Evolutionary conservation across 140 eudicot species (phyloP), one percentile per base, ranked within the genome.

Genomic region (Erigeron philadelphicus): DNA sequence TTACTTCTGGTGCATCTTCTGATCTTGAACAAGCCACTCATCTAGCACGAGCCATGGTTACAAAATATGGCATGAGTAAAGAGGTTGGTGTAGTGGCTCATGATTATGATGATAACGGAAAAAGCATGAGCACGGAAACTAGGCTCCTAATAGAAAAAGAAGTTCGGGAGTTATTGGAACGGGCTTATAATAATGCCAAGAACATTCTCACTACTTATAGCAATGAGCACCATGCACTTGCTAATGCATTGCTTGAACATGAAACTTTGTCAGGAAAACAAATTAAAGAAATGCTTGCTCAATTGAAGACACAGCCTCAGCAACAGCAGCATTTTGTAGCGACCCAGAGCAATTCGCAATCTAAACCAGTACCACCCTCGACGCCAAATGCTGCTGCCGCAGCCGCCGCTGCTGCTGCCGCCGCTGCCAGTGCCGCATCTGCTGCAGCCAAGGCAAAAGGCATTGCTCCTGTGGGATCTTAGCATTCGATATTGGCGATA

Each of bases 111-210:
- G 97, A 93, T 25, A 74, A 87, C 1, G 99, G 99, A 8, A 87
- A 79, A 80, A 93, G 95, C 66, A 86, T 93, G 99, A 93, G 99
- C 80, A 87, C 95, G 17, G 95, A 87, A 67, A 93, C 95, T 0
- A 72, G 97, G 75, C 87, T 87, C 4, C 69, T 87, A 1, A 87
- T 93, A 0, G 99, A 93, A 62, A 76, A 87, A 63, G 99, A 93
- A 67, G 97, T 93, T 31, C 81, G 75, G 23, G 92, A 81, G 2
- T 77, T 93, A 4, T 50, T 93, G 64, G 97, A 85, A 23, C 63
- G 59, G 38, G 98, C 98, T 5, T 89, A 93, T 66, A 79, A 81
- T 60, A 93, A 93, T 10, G 95, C 98, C 0, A 93, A 82, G 64
- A 79, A 68, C 7, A 89, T 93, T 38, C 81, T 93, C 48, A 79